Evolutionary conservation across 1,284 basidiomycete species (phyloP), one percentile per base, ranked within the genome.

Genomic region (Austroboletus novae-zelandiae): DNA sequence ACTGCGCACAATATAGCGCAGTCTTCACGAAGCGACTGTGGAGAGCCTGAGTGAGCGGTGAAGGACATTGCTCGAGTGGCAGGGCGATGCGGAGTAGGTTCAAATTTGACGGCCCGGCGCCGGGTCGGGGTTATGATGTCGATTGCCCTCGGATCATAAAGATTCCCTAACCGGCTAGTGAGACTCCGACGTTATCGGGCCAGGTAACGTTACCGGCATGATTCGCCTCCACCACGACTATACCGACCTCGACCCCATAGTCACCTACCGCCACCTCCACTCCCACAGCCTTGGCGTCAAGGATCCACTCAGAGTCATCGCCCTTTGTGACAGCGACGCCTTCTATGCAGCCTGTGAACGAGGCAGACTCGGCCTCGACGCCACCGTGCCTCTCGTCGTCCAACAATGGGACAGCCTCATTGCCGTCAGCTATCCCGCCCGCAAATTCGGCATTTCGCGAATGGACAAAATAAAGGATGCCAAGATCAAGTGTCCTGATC

Each of bases 401-500:
- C 81, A 90, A 42, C 96, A 99, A 66, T 99, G 97, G 97, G 82
- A 91, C 42, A 72, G 79, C 18, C 65, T 90, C 48, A 99, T 99
- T 54, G 97, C 97, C 0, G 90, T 99, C 56, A 97, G 95, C 70
- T 99, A 99, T 66, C 89, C 94, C 4, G 96, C 97, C 0, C 79
- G 96, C 51, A 86, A 85, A 62, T 96, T 80, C 61, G 95, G 89
- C 4, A 95, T 99, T 62, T 91, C 90, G 18, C 75, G 94, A 23
- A 84, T 90, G 81, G 82, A 83, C 67, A 88, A 83, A 70, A 69
- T 89, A 52, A 79, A 83, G 54, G 89, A 94, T 45, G 91, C 94
- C 7, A 81, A 85, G 69, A 86, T 89, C 67, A 81, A 84, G 55
- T 99, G 95, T 67, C 94, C 95, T 0, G 73, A 91, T 43, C 73